These are phyloP conservation scores for Solanum chiquidenum DNA, from an alignment of 257 asterid species.

Conservation along the genomic window DNA sequence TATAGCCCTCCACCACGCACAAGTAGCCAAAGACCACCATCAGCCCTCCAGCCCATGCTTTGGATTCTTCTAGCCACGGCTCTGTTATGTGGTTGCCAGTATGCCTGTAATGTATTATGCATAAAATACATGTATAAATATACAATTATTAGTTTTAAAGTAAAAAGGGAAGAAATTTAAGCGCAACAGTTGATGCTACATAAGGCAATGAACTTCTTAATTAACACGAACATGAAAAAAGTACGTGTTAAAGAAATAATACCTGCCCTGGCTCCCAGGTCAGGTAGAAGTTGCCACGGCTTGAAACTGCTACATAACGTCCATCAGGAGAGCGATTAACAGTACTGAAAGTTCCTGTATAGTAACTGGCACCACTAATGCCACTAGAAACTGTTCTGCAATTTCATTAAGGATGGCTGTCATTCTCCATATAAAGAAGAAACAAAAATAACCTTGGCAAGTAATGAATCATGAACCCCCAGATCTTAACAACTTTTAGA, in stretches of 20 bases:
- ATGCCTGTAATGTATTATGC: conserved; percentile 47
- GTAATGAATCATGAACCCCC: neutral
- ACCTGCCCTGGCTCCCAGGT: conserved; percentile 99
- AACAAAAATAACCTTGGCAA: neutral
- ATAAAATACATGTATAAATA: neutral
- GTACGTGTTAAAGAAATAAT: conserved; percentile 5
- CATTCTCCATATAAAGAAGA: conserved; percentile 5
- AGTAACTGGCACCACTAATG: conserved; percentile 98
- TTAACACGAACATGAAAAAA: neutral
- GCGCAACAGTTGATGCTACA: neutral
- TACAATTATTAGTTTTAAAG: neutral
- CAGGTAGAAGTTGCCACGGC: conserved; percentile 97
- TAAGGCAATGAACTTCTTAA: neutral
- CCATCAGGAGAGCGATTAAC: conserved; percentile 97
- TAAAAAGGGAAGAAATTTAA: neutral
- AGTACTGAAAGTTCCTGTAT: conserved; percentile 85
- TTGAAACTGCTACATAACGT: conserved; percentile 92
- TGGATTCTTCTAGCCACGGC: conserved; percentile 93
- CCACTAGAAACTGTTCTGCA: conserved; percentile 99
- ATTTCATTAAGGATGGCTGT: conserved; percentile 23
- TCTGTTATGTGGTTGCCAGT: conserved; percentile 98
- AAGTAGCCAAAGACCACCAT: conserved; percentile 98
- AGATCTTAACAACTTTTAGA: neutral
- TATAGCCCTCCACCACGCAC: conserved; percentile 98
- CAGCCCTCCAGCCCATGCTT: conserved; percentile 99